Percentiles rank a stretch among this genome's conserved stretches.
Evolutionary conservation across 345 rosid genomes (phyloP).

Genomic region (Mallotus nudiflorus): DNA sequence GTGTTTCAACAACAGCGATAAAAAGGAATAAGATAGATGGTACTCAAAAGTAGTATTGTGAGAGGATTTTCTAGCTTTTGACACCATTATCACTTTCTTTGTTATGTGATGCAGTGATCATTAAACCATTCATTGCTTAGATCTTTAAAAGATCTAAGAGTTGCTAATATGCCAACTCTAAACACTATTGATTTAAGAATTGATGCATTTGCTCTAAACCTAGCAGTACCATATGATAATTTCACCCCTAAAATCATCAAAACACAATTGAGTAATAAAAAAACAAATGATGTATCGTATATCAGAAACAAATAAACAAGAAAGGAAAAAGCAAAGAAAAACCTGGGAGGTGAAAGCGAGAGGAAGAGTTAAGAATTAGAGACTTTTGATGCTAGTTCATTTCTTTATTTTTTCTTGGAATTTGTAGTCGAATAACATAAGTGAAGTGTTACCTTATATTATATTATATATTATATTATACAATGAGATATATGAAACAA

Average conservation of each 20-base stretch:
- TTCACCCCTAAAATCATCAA: constrained; percentile 42
- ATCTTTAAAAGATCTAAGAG: constrained; percentile 82
- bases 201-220: constrained; percentile 78
- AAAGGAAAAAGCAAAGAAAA: neutral
- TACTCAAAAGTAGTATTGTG: too few relatives aligned
- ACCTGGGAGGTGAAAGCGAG: constrained; percentile 62
- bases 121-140: constrained; percentile 58
- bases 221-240: constrained; percentile 87
- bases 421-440: too few relatives aligned
- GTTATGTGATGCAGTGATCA: constrained; percentile 98
- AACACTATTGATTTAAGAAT: constrained; percentile 68
- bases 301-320: neutral
- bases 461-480: too few relatives aligned
- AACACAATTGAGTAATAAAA: too few relatives aligned
- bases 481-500: too few relatives aligned
- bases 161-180: constrained; percentile 79
- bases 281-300: too few relatives aligned
- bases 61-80: too few relatives aligned
- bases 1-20: too few relatives aligned
- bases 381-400: constrained; percentile 65
- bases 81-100: constrained; percentile 79
- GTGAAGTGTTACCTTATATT: too few relatives aligned
- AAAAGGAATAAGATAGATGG: too few relatives aligned
- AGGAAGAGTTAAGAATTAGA: constrained; percentile 47
- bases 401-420: neutral